A percentile compares a stretch with the other conserved stretches of the same genome.
These are phyloP conservation scores for Lasiodiplodia citricola DNA, from an alignment of 2,329 filamentous ascomycete genomes.

Conservation along the genomic window DNA sequence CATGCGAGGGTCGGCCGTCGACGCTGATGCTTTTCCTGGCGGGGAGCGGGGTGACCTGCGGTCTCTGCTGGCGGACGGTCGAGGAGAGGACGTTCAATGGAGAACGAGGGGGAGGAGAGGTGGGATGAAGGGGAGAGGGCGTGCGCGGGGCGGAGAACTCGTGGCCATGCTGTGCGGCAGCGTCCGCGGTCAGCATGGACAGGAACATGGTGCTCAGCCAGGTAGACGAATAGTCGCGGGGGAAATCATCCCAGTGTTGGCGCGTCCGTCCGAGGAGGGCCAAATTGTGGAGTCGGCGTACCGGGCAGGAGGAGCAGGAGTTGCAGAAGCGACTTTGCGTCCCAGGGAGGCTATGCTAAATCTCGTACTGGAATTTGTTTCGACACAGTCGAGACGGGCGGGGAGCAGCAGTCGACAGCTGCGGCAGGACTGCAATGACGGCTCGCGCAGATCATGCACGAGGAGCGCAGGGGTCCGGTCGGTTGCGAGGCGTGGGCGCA, in stretches of 20 bases:
- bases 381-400: conserved; percentile 9
- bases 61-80: conserved; percentile 36
- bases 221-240: not conserved
- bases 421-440: conserved; percentile 25
- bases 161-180: conserved; percentile 41
- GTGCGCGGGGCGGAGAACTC: conserved; percentile 35
- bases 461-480: conserved; percentile 22
- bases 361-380: conserved; percentile 17
- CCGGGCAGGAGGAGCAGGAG: not conserved
- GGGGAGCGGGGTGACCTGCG: conserved; percentile 28
- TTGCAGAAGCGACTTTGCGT: not conserved
- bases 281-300: conserved; percentile 16
- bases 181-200: conserved; percentile 45
- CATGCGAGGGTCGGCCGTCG: conserved; percentile 27
- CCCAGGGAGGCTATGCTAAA: not conserved
- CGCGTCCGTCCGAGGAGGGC: not conserved
- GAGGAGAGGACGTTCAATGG: conserved; percentile 43
- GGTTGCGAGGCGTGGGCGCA: conserved; percentile 11
- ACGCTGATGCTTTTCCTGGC: conserved; percentile 14
- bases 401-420: conserved; percentile 22
- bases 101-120: conserved; percentile 40
- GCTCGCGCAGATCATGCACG: conserved; percentile 22
- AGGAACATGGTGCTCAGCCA: conserved; percentile 38
- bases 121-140: conserved; percentile 29
- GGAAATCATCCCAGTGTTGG: conserved; percentile 16